Evolutionary conservation across 2,329 filamentous ascomycete species (phyloP).

Genomic region (Xylaria sp.): DNA sequence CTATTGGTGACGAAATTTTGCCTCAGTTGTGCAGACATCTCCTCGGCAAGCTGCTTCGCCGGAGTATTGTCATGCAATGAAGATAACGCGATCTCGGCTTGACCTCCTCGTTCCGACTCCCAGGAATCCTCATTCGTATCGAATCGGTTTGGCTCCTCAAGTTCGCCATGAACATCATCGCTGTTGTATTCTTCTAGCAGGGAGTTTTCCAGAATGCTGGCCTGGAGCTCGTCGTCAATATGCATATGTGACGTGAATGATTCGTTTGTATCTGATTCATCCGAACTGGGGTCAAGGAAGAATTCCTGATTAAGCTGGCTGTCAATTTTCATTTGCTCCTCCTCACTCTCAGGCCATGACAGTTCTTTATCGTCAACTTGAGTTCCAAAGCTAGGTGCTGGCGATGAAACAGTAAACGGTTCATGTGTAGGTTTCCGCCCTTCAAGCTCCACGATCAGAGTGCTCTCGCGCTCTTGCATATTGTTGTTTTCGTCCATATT

Average conservation of each 20-base stretch:
- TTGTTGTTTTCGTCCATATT: not conserved
- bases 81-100: constrained; percentile 27
- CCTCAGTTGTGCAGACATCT: constrained; percentile 25
- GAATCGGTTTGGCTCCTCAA: not conserved
- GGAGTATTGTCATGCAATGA: constrained; percentile 21
- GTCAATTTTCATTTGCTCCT: constrained; percentile 24
- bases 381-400: constrained; percentile 38
- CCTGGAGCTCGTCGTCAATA: constrained; percentile 46
- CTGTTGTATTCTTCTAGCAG: not conserved
- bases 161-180: not conserved
- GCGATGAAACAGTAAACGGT: constrained; percentile 31
- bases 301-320: not conserved
- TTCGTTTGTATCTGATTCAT: constrained; percentile 20
- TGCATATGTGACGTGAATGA: constrained; percentile 45
- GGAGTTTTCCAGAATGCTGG: constrained; percentile 14
- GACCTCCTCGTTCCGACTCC: constrained; percentile 1
- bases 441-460: constrained; percentile 3
- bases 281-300: constrained; percentile 2
- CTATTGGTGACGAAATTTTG: constrained; percentile 15
- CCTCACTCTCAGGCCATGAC: constrained; percentile 25
- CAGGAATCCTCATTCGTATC: not conserved
- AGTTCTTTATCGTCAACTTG: constrained; percentile 37
- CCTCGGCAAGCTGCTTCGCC: constrained; percentile 17
- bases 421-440: not conserved
- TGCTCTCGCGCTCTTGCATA: constrained; percentile 4